Evolutionary conservation across 306 rosid genomes (phyloP).

Genomic region (Carpinus viminea): DNA sequence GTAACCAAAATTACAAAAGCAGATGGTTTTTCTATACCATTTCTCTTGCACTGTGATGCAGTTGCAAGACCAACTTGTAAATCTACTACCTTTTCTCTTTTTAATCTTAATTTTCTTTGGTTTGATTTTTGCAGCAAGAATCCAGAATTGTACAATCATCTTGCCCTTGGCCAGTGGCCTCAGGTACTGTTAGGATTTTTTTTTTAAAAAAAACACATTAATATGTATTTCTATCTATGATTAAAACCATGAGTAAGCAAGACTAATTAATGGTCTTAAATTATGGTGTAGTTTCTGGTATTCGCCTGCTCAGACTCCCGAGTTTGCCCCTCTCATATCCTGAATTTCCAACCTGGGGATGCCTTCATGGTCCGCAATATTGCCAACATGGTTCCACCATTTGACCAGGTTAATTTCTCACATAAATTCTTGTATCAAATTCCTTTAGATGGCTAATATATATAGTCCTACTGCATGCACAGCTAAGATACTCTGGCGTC

Average conservation of each 20-base stretch:
- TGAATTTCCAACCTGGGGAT: slow-evolving; percentile 66
- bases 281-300: slow-evolving; percentile 49
- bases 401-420: slow-evolving; percentile 42
- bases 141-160: slow-evolving; percentile 6
- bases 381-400: slow-evolving; percentile 68
- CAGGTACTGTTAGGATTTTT: slow-evolving; percentile 37
- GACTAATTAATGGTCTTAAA: background rate
- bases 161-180: slow-evolving; percentile 55
- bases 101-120: background rate
- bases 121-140: slow-evolving; percentile 36
- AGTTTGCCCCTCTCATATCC: slow-evolving; percentile 55
- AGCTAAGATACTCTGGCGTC: slow-evolving; percentile 55
- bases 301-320: slow-evolving; percentile 81
- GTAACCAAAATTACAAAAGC: background rate
- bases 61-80: background rate
- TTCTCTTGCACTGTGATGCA: background rate
- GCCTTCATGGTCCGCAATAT: slow-evolving; percentile 68
- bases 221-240: background rate
- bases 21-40: no score
- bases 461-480: background rate
- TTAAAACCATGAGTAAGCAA: background rate
- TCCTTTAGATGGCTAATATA: background rate
- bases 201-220: no score
- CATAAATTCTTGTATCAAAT: background rate
- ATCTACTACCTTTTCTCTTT: no score